Evolutionary conservation across 163 green algal species (phyloP).

Genomic region (Volvox carteri): DNA sequence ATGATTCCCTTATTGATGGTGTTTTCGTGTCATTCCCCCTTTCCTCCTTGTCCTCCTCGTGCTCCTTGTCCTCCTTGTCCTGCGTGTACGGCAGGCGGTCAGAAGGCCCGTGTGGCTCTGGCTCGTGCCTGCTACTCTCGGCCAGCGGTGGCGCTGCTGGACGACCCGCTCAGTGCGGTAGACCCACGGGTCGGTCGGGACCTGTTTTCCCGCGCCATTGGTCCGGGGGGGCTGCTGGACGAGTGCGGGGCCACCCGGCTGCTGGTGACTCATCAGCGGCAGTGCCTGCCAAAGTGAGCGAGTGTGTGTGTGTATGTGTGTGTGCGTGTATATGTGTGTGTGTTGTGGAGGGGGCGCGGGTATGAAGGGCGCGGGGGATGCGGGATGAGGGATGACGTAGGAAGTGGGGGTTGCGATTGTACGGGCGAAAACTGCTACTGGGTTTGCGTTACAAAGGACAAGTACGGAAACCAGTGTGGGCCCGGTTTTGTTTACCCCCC

Average conservation of each 20-base stretch:
- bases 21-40: no score
- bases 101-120: conserved; percentile 89
- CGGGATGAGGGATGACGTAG: not conserved
- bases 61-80: not conserved
- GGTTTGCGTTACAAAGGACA: no score
- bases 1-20: no score
- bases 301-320: no score
- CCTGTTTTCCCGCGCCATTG: conserved; percentile 72
- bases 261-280: conserved; percentile 81
- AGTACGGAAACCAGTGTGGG: no score
- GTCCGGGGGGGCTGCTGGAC: conserved; percentile 71
- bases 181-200: conserved; percentile 80
- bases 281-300: conserved; percentile 69
- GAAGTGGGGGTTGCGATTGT: no score
- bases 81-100: conserved; percentile 65
- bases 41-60: no score
- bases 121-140: conserved; percentile 81
- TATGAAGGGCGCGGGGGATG: not conserved
- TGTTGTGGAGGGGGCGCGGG: not conserved
- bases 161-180: conserved; percentile 90
- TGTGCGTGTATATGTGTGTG: no score
- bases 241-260: conserved; percentile 62
- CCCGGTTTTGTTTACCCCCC: no score
- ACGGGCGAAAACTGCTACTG: no score
- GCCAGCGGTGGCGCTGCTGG: conserved; percentile 82